These are phyloP conservation scores for Podaxis sp. DNA, from an alignment of 768 basidiomycete genomes.

Conservation along the genomic window DNA sequence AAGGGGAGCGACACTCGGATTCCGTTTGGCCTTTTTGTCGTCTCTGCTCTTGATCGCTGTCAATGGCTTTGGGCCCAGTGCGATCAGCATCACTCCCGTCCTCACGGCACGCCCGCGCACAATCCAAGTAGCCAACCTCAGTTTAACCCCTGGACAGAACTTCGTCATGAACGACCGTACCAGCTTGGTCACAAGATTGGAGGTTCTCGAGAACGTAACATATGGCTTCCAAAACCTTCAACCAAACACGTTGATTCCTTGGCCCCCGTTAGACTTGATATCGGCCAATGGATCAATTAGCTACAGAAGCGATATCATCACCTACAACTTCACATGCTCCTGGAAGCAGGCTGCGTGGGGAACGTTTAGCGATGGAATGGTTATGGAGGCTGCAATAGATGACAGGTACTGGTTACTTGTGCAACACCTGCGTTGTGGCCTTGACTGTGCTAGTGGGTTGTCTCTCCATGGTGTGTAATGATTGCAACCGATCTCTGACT, in stretches of 20 bases:
- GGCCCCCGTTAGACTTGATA: neutral
- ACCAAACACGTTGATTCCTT: neutral
- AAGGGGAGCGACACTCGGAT: neutral
- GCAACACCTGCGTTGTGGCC: too few relatives aligned
- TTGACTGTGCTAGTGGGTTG: too few relatives aligned
- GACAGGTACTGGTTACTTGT: too few relatives aligned
- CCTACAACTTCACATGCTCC: neutral
- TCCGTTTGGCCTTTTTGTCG: neutral
- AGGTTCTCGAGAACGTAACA: neutral
- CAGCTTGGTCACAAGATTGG: neutral
- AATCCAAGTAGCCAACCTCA: neutral
- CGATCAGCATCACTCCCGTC: neutral
- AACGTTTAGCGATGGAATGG: neutral
- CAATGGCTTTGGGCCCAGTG: neutral
- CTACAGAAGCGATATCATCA: neutral
- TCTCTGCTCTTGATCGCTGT: neutral
- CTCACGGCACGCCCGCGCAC: neutral
- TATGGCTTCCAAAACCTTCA: neutral
- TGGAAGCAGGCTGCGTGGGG: neutral
- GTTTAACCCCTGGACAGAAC: neutral
- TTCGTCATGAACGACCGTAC: neutral
- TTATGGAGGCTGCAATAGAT: too few relatives aligned
- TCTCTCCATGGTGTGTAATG: too few relatives aligned
- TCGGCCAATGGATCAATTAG: neutral
- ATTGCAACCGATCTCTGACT: neutral